These are phyloP conservation scores for Apiosordaria backusii DNA, from an alignment of 495 filamentous ascomycete species.

Conservation along the genomic window DNA sequence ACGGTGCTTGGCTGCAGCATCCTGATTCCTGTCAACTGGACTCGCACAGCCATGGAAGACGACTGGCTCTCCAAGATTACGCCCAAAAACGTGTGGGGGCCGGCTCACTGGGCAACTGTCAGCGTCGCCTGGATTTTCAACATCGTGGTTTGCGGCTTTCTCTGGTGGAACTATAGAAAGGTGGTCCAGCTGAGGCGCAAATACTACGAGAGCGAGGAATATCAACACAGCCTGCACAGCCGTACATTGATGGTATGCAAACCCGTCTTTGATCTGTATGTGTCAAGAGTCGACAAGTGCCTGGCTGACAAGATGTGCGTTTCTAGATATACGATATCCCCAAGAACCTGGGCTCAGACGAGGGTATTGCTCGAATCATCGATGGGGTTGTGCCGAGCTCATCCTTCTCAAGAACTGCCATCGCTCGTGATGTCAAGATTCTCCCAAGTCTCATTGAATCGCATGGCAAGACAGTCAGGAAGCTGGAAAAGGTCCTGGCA, in stretches of 20 bases:
- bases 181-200: constrained; percentile 65
- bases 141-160: constrained; percentile 67
- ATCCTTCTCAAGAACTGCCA: constrained; percentile 70
- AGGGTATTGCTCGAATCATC: constrained; percentile 77
- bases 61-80: constrained; percentile 53
- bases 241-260: constrained; percentile 76
- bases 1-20: constrained; percentile 71
- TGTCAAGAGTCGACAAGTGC: not conserved
- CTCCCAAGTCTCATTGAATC: constrained; percentile 79
- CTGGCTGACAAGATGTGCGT: not conserved
- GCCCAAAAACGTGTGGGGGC: constrained; percentile 53
- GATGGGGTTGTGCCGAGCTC: constrained; percentile 71
- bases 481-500: constrained; percentile 77
- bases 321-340: constrained; percentile 80
- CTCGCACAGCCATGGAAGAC: constrained; percentile 47
- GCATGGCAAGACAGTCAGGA: constrained; percentile 74
- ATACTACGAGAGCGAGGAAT: constrained; percentile 86
- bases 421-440: constrained; percentile 88
- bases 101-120: constrained; percentile 75
- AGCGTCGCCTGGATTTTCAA: constrained; percentile 76
- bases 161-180: constrained; percentile 86
- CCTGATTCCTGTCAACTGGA: constrained; percentile 65
- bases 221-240: constrained; percentile 82
- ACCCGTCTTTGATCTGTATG: not conserved
- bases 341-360: constrained; percentile 65